phyloP scores from a whole-genome alignment of 1,284 basidiomycete genomes.

The Rhodotorula sp. region DNA sequence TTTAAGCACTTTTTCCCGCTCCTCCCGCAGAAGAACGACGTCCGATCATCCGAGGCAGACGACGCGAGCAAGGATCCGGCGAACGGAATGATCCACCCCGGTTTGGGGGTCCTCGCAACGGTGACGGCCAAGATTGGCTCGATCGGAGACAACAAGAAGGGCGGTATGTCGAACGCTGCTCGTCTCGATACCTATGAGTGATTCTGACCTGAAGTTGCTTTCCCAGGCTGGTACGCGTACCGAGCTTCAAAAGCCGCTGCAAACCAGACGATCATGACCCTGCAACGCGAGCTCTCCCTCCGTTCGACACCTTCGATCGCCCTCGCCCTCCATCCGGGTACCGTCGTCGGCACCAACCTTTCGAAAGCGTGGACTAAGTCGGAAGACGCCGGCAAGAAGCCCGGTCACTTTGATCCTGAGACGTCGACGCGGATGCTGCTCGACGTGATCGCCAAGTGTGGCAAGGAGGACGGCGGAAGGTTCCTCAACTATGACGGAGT shows the following conservation, averaged over 20 bases:
- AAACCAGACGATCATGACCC: slow-evolving; percentile 48
- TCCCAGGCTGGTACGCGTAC: slow-evolving; percentile 42
- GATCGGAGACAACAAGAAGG: slow-evolving; percentile 54
- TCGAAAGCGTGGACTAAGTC: slow-evolving; percentile 42
- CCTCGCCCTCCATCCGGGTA: slow-evolving; percentile 46
- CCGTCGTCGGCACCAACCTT: slow-evolving; percentile 45
- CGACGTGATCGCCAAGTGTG: slow-evolving; percentile 55
- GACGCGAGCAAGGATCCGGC: slow-evolving; percentile 47
- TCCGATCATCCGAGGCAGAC: slow-evolving; percentile 38
- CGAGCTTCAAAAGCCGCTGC: slow-evolving; percentile 50
- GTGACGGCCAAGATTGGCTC: slow-evolving; percentile 55
- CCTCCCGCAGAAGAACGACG: slow-evolving; percentile 50
- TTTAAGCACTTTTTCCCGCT: slow-evolving; percentile 57
- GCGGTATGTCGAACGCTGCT: too few species aligned
- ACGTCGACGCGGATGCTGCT: slow-evolving; percentile 62
- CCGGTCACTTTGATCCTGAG: slow-evolving; percentile 52
- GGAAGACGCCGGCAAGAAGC: slow-evolving; percentile 38
- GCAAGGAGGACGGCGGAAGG: slow-evolving; percentile 59
- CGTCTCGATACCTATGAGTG: too few species aligned
- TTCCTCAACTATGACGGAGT: slow-evolving; percentile 53
- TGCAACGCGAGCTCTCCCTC: slow-evolving; percentile 44
- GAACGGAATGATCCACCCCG: slow-evolving; percentile 47
- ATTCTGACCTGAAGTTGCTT: neutral
- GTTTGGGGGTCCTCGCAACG: slow-evolving; percentile 51
- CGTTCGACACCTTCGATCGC: slow-evolving; percentile 31